A percentile compares a stretch with the other conserved stretches of the same genome.
These are phyloP conservation scores for Coprinopsis sp. DNA, from an alignment of 768 basidiomycete genomes.

Conservation along the genomic window DNA sequence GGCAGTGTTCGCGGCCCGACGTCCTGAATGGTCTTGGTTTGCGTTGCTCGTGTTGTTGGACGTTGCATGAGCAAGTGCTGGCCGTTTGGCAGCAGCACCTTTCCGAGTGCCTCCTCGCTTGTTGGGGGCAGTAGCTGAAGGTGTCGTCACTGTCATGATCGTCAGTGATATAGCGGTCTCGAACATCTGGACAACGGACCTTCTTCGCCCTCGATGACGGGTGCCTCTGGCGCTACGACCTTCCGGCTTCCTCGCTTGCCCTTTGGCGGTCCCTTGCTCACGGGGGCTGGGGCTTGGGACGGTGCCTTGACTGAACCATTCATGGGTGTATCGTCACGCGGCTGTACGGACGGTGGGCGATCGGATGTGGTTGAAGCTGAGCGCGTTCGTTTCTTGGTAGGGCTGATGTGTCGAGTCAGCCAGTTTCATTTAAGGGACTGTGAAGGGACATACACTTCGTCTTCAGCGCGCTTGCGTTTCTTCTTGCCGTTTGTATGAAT, in stretches of 20 bases:
- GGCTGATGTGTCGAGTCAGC: slow-evolving; percentile 14
- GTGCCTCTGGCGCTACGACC: slow-evolving; percentile 28
- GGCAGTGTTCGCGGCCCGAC: slow-evolving; percentile 40
- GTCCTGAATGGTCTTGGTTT: slow-evolving; percentile 39
- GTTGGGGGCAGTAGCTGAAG: slow-evolving; percentile 14
- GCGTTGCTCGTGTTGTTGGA: slow-evolving; percentile 21
- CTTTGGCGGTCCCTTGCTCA: slow-evolving; percentile 30
- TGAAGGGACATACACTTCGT: slow-evolving; percentile 54
- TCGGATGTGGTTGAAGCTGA: slow-evolving; percentile 73
- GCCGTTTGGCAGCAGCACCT: slow-evolving; percentile 37
- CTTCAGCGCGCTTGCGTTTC: slow-evolving; percentile 75
- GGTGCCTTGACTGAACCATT: slow-evolving; percentile 23
- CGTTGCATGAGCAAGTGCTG: slow-evolving; percentile 23
- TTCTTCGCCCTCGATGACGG: slow-evolving; percentile 54
- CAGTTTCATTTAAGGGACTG: neutral
- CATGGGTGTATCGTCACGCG: slow-evolving; percentile 40
- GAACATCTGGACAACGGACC: slow-evolving; percentile 35
- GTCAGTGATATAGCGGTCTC: slow-evolving; percentile 1
- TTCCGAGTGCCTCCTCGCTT: slow-evolving; percentile 41
- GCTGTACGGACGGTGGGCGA: slow-evolving; percentile 34
- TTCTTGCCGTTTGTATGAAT: slow-evolving; percentile 38
- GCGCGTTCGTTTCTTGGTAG: slow-evolving; percentile 65
- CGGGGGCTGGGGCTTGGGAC: slow-evolving; percentile 26
- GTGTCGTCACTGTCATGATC: slow-evolving; percentile 9
- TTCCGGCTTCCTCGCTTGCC: slow-evolving; percentile 46